Base-by-base conservation (phyloP, 495 filamentous ascomycete species). In the Poronia punctata region DNA sequence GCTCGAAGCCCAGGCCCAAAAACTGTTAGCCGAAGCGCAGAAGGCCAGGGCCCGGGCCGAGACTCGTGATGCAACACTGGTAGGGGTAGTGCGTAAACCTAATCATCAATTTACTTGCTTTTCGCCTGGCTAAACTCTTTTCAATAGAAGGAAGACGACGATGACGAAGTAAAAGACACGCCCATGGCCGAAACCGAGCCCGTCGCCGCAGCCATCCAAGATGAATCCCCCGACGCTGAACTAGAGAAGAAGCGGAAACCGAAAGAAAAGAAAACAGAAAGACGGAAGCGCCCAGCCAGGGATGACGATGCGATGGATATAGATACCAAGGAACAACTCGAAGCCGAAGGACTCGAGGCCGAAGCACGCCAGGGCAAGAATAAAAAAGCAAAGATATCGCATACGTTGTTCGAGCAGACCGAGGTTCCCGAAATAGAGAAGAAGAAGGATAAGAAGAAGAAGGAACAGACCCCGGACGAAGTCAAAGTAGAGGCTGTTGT, bases 241-340 rank as follows among this genome's bases (percentile, higher is more conserved):
- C 11, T n/a, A 8, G 32, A 40, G 29, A 34, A 45, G 44, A 49
- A 53, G 44, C 38, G 48, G 38, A 47, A 48, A 38, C 38, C 43
- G 42, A 44, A 50, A 33, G 37, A 48, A 3, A 31, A 46, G 23
- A 46, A 54, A 27, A 49, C 54, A 17, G 39, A 50, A 46, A 60
- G 53, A 29, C 54, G 49, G 19, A 57, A 56, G 43, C 46, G 46
- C 6, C 34, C 51, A 32, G 46, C 45, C 23, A 45, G 57, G 43
- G 57, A 55, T 15, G 44, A 50, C 2, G 44, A 24, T 15, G 33
- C 34, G 12, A 40, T 25, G 22, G 35, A 57, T 21, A 38, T 23
- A 9, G 46, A 40, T 23, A 40, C 33, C 10, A 31, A 28, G 11
- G 38, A n/a, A n/a, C n/a, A n/a, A n/a, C n/a, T n/a, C 48, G 39